Percentiles rank a stretch among this genome's conserved stretches.
phyloP scores from a whole-genome alignment of 2,329 filamentous ascomycete genomes.

The Cordyceps javanica region DNA sequence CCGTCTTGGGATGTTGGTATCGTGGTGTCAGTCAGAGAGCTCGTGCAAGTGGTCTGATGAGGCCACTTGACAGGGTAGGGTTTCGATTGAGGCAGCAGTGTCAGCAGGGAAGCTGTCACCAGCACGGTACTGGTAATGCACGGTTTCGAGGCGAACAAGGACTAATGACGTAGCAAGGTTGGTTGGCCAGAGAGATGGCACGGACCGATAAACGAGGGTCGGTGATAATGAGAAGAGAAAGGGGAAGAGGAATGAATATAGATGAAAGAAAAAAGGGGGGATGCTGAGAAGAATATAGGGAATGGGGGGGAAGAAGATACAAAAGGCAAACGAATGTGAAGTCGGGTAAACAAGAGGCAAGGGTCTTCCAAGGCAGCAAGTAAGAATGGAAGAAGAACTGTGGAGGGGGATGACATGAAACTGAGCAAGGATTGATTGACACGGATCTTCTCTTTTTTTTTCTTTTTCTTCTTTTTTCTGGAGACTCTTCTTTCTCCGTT shows the following conservation, averaged over 20 bases:
- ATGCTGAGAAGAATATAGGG: conserved; percentile 13
- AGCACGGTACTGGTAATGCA: background rate
- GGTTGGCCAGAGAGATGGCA: background rate
- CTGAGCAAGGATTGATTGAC: conserved; percentile 2
- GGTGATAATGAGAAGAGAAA: conserved; percentile 16
- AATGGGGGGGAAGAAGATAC: conserved; percentile 16
- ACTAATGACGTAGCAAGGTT: conserved; percentile 2
- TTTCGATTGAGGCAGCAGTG: background rate
- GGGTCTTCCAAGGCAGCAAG: conserved; percentile 7
- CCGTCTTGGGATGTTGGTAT: background rate
- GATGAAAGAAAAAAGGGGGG: conserved; percentile 18
- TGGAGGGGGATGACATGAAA: conserved; percentile 10
- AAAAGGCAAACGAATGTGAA: conserved; percentile 9
- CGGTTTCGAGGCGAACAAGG: background rate
- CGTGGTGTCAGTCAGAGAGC: background rate
- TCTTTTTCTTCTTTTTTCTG: background rate
- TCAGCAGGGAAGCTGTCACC: background rate
- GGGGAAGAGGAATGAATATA: conserved; percentile 14
- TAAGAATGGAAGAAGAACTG: background rate
- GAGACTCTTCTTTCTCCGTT: background rate
- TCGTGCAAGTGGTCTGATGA: background rate
- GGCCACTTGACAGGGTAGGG: background rate
- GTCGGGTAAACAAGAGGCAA: background rate
- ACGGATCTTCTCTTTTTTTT: background rate
- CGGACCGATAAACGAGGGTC: conserved; percentile 3